These are phyloP conservation scores for Coniochaeta sp. DNA, from an alignment of 2,329 filamentous ascomycete species.

Conservation along the genomic window DNA sequence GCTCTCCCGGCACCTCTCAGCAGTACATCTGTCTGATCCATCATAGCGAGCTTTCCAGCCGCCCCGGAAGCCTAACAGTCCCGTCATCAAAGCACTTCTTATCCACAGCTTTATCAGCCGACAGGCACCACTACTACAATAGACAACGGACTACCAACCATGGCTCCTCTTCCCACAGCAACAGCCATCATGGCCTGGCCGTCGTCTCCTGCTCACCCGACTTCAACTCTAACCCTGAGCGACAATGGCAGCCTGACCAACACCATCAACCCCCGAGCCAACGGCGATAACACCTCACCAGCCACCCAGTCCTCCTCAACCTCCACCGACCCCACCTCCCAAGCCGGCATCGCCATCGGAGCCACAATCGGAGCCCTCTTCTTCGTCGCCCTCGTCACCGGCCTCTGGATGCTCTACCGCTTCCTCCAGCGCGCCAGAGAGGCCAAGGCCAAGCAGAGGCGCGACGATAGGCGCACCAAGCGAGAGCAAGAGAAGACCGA, in stretches of 20 bases:
- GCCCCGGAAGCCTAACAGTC: no score
- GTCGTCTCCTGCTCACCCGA: no score
- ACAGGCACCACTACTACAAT: no score
- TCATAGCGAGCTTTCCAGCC: no score
- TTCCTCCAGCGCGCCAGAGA: neutral
- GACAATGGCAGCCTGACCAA: neutral
- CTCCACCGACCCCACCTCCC: neutral
- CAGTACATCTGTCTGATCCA: no score
- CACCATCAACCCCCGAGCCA: neutral
- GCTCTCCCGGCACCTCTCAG: no score
- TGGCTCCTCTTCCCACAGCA: no score
- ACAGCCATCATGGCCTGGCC: no score
- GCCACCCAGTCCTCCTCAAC: neutral
- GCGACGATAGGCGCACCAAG: neutral
- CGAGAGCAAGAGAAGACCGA: neutral
- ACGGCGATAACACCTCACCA: neutral
- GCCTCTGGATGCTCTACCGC: neutral
- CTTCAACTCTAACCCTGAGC: neutral
- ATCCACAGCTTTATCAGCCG: no score
- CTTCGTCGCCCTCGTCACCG: neutral
- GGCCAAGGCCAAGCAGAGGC: neutral
- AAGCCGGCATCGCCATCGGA: neutral
- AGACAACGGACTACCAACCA: no score
- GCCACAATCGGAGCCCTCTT: neutral
- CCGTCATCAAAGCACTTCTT: no score